Conservation (phyloP, 202 grass and related monocot genomes). For the Musa balbisiana region DNA sequence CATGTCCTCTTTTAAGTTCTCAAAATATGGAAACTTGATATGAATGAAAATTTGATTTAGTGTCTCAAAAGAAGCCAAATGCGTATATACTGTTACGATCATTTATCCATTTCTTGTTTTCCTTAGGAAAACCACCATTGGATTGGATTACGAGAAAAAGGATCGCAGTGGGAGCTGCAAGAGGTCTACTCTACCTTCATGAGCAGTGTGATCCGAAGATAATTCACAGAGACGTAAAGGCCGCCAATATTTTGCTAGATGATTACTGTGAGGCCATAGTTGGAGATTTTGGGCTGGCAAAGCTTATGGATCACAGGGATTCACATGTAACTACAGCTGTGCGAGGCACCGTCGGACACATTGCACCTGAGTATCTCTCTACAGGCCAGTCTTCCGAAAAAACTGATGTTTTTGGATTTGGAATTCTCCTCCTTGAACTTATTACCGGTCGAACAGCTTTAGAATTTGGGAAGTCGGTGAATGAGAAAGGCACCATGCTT, state of each 20-base stretch:
- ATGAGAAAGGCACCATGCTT: constrained; percentile 15
- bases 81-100: not conserved
- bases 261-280: constrained; percentile 80
- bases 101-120: constrained; percentile 17
- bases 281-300: constrained; percentile 84
- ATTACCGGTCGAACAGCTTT: constrained; percentile 72
- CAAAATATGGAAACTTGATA: too few species aligned
- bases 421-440: constrained; percentile 88
- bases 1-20: too few species aligned
- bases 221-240: constrained; percentile 95
- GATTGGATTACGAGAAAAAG: constrained; percentile 83
- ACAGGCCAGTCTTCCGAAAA: constrained; percentile 94
- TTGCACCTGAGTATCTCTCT: constrained; percentile 85
- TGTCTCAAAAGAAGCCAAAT: too few species aligned
- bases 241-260: constrained; percentile 76
- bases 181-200: constrained; percentile 86
- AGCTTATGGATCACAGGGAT: constrained; percentile 80
- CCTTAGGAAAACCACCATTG: constrained; percentile 69
- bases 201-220: constrained; percentile 98
- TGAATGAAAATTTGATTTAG: too few species aligned
- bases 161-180: constrained; percentile 76
- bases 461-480: constrained; percentile 32
- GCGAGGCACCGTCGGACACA: constrained; percentile 79
- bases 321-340: constrained; percentile 92
- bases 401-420: constrained; percentile 91